These are phyloP conservation scores for Lasiosphaeriaceae sp. DNA, from an alignment of 495 filamentous ascomycete species.

Conservation along the genomic window DNA sequence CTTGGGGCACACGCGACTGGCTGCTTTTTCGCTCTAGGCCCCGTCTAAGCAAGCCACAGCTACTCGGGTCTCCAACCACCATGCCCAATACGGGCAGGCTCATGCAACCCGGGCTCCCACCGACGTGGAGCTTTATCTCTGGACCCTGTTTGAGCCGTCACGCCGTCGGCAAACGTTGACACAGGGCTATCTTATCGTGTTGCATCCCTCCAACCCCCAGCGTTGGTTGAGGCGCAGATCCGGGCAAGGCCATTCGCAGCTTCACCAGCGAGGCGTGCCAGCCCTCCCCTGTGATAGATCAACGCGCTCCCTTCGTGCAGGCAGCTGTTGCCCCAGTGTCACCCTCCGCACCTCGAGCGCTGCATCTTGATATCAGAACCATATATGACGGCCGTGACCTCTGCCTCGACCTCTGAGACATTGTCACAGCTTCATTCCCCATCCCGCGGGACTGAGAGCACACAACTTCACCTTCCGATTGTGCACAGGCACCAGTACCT, in stretches of 20 bases:
- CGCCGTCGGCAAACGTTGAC: constrained; percentile 14
- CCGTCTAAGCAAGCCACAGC: too few species aligned
- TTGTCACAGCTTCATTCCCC: background rate
- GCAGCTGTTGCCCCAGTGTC: background rate
- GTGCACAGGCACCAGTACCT: background rate
- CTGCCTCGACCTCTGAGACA: background rate
- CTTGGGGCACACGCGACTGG: too few species aligned
- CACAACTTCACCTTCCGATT: background rate
- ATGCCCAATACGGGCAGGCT: too few species aligned
- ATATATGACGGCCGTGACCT: constrained; percentile 10
- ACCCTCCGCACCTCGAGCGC: background rate
- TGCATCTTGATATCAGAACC: background rate
- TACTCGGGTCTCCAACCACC: too few species aligned
- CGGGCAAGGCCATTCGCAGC: constrained; percentile 2
- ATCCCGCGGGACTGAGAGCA: background rate
- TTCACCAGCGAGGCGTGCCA: constrained; percentile 5
- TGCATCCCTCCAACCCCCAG: background rate
- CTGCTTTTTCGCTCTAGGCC: too few species aligned
- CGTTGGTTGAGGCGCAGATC: constrained; percentile 5
- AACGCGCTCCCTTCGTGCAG: background rate
- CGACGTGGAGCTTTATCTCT: constrained; percentile 1
- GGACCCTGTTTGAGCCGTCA: background rate
- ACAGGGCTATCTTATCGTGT: constrained; percentile 20
- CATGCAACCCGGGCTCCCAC: too few species aligned
- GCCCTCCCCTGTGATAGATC: constrained; percentile 4